Base-by-base conservation (phyloP, 2,329 filamentous ascomycete species). In the Gnomoniopsis smithogilvyi region DNA sequence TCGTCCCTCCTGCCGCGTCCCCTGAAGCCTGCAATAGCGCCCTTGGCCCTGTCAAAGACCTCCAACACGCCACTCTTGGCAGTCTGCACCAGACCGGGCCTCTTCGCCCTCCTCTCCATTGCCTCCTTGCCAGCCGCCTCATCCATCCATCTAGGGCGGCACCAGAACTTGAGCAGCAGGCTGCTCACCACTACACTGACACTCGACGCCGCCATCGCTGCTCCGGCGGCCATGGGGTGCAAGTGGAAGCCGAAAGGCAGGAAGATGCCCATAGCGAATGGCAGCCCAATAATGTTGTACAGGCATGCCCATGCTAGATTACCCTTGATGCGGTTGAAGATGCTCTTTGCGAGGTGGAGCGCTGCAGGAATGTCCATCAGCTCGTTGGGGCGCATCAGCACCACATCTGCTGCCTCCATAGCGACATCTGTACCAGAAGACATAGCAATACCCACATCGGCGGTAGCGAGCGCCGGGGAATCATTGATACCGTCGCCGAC, bases 401-500 rank as follows among this genome's bases (percentile, higher is more conserved):
- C 95, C 19, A 99, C 86, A 67, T 96, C 92, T 0, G 95, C 95
- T 1, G 95, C 95, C 76, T 98, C 95, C 86, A 99, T 96, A 52
- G 95, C 95, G 1, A 99, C 94, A 70, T 98, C 95, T 0, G 95
- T 98, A 58, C 95, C 95, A 8, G 88, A 92, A 6, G 91, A 84
- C 74, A 99, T 91, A 59, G 93, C 93, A 65, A 99, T 96, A 64
- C 95, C 95, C 30, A 98, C 87, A 66, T 96, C 88, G 12, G 95
- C 93, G 0, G 92, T 96, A 0, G 92, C 95, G 12, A 99, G 85
- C 0, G 95, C 95, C 0, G 95, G 95, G 0, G 92, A 96, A 77
- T 99, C 95, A 74, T 99, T 99, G 82, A 99, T 97, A 46, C 95
- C 95, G 72, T 99, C 95, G 54, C 95, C 93, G 15, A 98, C 93